Percentiles rank a stretch among this genome's conserved stretches.
Conservation (phyloP, 257 asterid species). For the Petrea volubilis region DNA sequence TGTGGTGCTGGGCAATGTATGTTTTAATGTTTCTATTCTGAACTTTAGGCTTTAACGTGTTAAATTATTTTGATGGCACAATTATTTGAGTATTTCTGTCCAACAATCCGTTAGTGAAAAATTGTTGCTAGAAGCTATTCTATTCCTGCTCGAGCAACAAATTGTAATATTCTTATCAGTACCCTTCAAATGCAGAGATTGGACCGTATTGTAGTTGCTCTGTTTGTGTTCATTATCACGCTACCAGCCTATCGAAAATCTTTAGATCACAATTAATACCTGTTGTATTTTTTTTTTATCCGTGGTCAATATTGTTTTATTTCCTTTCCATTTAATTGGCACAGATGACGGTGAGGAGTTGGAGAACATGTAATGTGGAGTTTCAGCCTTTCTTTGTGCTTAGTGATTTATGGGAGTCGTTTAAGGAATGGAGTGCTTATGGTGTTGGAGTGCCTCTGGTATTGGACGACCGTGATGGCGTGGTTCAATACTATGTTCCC, state of each 20-base stretch:
- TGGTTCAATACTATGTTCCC: conserved; percentile 93
- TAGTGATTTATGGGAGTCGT: conserved; percentile 91
- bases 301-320: background rate
- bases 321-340: conserved; percentile 19
- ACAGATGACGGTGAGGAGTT: conserved; percentile 68
- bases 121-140: background rate
- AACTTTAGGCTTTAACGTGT: background rate
- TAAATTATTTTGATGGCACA: background rate
- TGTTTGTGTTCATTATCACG: background rate
- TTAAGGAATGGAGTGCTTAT: conserved; percentile 94
- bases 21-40: background rate
- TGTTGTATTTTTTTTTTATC: background rate
- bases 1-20: background rate
- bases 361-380: conserved; percentile 70
- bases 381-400: conserved; percentile 71
- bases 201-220: background rate
- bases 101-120: background rate
- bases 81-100: background rate
- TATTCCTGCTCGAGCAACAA: background rate
- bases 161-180: background rate
- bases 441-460: conserved; percentile 96
- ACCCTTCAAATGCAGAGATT: background rate
- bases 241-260: background rate
- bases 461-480: conserved; percentile 66
- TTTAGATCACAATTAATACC: background rate